Percentiles rank a stretch among this genome's conserved stretches.
Evolutionary conservation across 495 filamentous ascomycete species (phyloP).

Genomic region (Aspergillus bertholletiae): DNA sequence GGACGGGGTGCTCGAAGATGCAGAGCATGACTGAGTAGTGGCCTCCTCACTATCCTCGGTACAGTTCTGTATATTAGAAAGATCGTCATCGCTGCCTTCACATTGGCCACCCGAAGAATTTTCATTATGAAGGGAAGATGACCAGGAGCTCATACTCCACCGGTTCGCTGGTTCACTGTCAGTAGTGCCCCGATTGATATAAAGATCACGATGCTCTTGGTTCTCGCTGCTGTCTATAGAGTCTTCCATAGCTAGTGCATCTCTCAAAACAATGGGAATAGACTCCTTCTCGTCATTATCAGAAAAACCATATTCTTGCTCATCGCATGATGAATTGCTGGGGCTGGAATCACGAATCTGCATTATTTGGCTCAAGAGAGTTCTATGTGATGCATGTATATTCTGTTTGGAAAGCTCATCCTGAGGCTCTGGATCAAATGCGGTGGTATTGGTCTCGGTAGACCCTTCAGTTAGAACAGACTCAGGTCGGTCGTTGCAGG

Average conservation of each 20-base stretch:
- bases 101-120: slow-evolving; percentile 38
- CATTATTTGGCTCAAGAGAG: slow-evolving; percentile 50
- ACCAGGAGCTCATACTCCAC: slow-evolving; percentile 55
- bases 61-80: slow-evolving; percentile 16
- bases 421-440: slow-evolving; percentile 70
- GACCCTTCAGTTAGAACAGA: slow-evolving; percentile 43
- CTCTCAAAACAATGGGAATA: slow-evolving; percentile 57
- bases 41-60: slow-evolving; percentile 23
- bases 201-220: slow-evolving; percentile 23
- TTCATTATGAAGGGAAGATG: slow-evolving; percentile 43
- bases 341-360: slow-evolving; percentile 46
- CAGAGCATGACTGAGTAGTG: slow-evolving; percentile 33
- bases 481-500: slow-evolving; percentile 42
- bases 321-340: slow-evolving; percentile 45
- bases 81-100: slow-evolving; percentile 32
- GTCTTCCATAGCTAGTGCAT: slow-evolving; percentile 38
- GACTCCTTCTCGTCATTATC: slow-evolving; percentile 54
- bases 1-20: slow-evolving; percentile 31
- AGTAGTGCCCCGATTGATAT: slow-evolving; percentile 15
- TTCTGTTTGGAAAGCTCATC: slow-evolving; percentile 47
- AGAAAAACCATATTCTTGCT: slow-evolving; percentile 49
- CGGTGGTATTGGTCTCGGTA: slow-evolving; percentile 56
- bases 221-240: slow-evolving; percentile 28
- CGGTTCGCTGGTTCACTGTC: slow-evolving; percentile 28
- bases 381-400: slow-evolving; percentile 34